Base-by-base conservation (phyloP, 345 rosid genomes). In the Draba incana region DNA sequence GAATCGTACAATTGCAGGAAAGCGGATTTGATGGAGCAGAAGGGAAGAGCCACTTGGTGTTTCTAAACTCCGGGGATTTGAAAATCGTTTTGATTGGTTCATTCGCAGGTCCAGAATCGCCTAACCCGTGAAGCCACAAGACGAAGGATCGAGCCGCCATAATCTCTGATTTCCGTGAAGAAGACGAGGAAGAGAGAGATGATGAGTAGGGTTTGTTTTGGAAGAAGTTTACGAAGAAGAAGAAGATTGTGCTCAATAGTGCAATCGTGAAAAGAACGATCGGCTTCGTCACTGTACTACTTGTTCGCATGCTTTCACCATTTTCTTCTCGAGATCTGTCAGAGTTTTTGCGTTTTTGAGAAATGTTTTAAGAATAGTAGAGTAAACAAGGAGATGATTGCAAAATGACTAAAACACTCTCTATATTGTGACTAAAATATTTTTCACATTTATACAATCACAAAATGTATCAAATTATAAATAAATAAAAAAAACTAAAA, bases 81-180 rank as follows among this genome's bases (percentile, higher is more conserved):
- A 89, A 88, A 77, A 79, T 38, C 24, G 88, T 75, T 74, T 77
- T 88, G 83, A 89, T 85, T 69, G 88, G 92, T 78, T 88, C 92
- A 72, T 92, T 92, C 4, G 91, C 92, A 28, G 96, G 98, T 66
- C 98, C 95, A 0, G 96, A 87, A 66, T 89, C 92, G 8, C 96
- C 98, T 24, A 89, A 33, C 5, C 91, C 96, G 62, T 89, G 96
- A 65, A 92, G 95, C 98, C 98, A 89, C 13, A 87, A 79, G 57
- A 92, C 54, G 59, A 92, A 84, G 81, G 84, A 86, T 74, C 85
- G 88, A 72, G 91, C 79, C 92, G 91, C 79, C 92, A 85, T 81
- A 51, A 73, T 13, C 47, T 44, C 67, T 44, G 66, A 27, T 10
- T 45, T 57, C 41, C 31, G 70, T 51, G 82, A 54, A 64, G 85